A percentile compares a stretch with the other conserved stretches of the same genome.
These are phyloP conservation scores for Tuber borchii DNA, from an alignment of 495 filamentous ascomycete genomes.

Conservation along the genomic window DNA sequence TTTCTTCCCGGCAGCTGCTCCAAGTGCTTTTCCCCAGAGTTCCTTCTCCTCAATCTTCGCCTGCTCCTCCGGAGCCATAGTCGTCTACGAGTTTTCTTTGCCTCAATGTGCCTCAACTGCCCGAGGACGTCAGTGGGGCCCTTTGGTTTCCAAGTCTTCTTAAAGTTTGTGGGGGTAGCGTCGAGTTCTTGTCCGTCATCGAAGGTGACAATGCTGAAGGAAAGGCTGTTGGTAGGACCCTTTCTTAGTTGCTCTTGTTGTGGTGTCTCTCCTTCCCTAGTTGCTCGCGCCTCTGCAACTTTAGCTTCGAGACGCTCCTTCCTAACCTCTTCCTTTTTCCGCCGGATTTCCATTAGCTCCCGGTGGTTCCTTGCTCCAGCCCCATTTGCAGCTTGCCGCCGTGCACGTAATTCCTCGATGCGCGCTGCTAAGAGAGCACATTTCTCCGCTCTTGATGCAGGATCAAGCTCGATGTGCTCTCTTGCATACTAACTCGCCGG, in stretches of 20 bases:
- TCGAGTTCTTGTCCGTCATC: conserved; percentile 73
- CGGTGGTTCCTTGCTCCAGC: conserved; percentile 71
- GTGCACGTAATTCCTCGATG: conserved; percentile 72
- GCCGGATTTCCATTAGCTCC: conserved; percentile 80
- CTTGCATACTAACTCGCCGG: conserved; percentile 48
- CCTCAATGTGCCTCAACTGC: conserved; percentile 61
- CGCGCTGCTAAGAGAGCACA: conserved; percentile 68
- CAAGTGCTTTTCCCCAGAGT: conserved; percentile 82
- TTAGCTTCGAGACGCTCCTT: conserved; percentile 69
- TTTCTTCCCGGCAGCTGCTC: conserved; percentile 81
- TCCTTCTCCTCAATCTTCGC: conserved; percentile 88
- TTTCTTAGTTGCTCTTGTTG: conserved; percentile 7
- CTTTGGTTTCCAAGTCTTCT: conserved; percentile 54
- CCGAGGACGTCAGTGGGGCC: conserved; percentile 76
- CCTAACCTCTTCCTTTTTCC: conserved; percentile 76
- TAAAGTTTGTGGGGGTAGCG: conserved; percentile 55
- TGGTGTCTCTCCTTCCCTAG: background rate
- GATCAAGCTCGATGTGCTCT: conserved; percentile 65
- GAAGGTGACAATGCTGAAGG: conserved; percentile 82
- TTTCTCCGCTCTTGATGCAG: conserved; percentile 54
- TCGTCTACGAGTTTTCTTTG: conserved; percentile 64
- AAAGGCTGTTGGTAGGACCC: conserved; percentile 57
- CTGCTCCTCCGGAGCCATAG: conserved; percentile 67
- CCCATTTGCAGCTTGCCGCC: conserved; percentile 74
- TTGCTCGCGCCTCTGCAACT: conserved; percentile 58